Base-by-base conservation (phyloP, 345 rosid species). In the Hibiscus tridactylites region DNA sequence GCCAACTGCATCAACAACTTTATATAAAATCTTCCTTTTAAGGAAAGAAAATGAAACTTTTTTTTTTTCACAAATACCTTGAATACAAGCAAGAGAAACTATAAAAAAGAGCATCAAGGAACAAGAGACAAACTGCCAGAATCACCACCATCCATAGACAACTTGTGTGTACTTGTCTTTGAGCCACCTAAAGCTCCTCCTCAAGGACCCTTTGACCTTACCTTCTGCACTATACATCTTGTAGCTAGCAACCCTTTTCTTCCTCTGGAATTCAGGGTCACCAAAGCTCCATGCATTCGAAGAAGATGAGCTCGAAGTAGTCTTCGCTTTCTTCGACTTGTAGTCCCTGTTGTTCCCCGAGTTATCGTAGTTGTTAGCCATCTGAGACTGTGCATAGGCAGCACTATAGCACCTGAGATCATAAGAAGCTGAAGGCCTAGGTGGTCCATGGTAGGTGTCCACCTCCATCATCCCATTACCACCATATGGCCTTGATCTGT, bases 111-210 rank as follows among this genome's bases (percentile, higher is more conserved):
- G 39, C 1, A 9, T 11, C 28, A 71, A 61, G 44, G 17, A 46
- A 44, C 46, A 47, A 61, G 28, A 17, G 56, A 10, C 0, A 4
- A 21, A 53, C 24, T 42, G 26, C 28, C 53, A 61, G n/a, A 53
- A 68, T 88, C 91, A 91, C 84, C 93, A 84, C 96, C 96, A 93
- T 8, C 97, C 98, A 83, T 93, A 81, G 56, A 91, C 85, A 33
- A 83, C 86, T 49, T 80, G 91, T 5, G 88, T 79, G 77, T 88
- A 93, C 79, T 87, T 88, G 72, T 88, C 58, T 7, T 53, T 53
- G 3, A 7, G 58, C 59, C 59, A 54, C 59, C 59, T 54, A 54
- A 54, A 54, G 12, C 59, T 54, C 28, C 24, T 17, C 59, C 59
- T 54, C 59, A 54, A 54, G 24, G 26, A 54, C 59, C 59, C 59